Evolutionary conservation across 2,329 filamentous ascomycete species (phyloP).

Genomic region (Fusarium robinianum): DNA sequence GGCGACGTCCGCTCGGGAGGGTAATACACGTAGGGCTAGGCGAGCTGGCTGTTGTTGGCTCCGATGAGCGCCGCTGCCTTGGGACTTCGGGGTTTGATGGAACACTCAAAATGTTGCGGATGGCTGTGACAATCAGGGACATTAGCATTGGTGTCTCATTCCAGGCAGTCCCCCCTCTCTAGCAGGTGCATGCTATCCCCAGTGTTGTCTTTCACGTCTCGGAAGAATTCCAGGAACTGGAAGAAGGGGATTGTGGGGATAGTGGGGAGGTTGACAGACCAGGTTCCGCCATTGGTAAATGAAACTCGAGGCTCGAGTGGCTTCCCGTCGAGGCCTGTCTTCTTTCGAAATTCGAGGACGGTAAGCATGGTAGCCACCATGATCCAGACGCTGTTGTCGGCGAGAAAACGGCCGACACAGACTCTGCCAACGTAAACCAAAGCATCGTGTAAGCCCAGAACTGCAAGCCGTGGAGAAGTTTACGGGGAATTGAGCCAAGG

Average conservation of each 20-base stretch:
- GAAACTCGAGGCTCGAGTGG: conserved; percentile 35
- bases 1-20: too few relatives aligned
- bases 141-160: conserved; percentile 2
- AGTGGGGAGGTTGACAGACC: conserved; percentile 30
- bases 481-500: too few relatives aligned
- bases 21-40: background rate
- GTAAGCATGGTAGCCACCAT: conserved; percentile 43
- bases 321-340: conserved; percentile 30
- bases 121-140: conserved; percentile 29
- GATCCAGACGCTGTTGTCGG: conserved; percentile 45
- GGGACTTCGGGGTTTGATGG: conserved; percentile 27
- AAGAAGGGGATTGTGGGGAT: conserved; percentile 6
- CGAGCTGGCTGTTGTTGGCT: conserved; percentile 1
- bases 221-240: background rate
- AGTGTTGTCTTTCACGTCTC: conserved; percentile 2
- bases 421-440: conserved; percentile 26
- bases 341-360: conserved; percentile 37
- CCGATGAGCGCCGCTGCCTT: conserved; percentile 21
- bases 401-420: conserved; percentile 41
- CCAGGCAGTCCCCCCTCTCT: background rate
- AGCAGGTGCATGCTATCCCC: background rate
- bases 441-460: conserved; percentile 2
- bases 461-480: too few relatives aligned
- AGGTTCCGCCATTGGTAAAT: conserved; percentile 42
- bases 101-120: conserved; percentile 41